These are phyloP conservation scores for Zoysia japonica DNA, from an alignment of 176 grass and related monocot species.

Conservation along the genomic window DNA sequence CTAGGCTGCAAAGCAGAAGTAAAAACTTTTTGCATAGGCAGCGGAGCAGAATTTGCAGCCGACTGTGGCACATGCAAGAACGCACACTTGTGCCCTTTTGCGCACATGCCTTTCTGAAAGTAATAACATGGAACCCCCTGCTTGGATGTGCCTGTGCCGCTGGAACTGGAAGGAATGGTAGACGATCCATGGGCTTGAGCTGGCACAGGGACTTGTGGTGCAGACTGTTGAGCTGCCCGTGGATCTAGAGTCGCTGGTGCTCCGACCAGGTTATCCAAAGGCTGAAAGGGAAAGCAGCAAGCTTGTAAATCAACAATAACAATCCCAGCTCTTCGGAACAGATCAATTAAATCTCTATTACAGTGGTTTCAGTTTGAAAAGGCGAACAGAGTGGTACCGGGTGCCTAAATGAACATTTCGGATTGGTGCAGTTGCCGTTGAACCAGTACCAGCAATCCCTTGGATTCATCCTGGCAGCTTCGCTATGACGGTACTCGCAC, in stretches of 20 bases:
- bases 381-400: constrained; percentile 41
- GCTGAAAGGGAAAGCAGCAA: constrained; percentile 36
- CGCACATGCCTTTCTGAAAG: constrained; percentile 65
- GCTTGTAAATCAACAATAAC: background rate
- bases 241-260: constrained; percentile 11
- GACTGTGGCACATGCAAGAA: constrained; percentile 51
- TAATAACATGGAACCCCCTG: constrained; percentile 57
- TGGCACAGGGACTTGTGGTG: constrained; percentile 29
- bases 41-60: constrained; percentile 40
- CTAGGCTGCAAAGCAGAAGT: constrained; percentile 23
- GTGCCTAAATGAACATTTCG: constrained; percentile 70
- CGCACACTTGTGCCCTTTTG: constrained; percentile 58
- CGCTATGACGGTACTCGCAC: constrained; percentile 66
- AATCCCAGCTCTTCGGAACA: background rate
- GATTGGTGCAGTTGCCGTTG: constrained; percentile 61
- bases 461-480: constrained; percentile 69
- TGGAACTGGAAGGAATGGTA: constrained; percentile 27
- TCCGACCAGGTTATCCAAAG: constrained; percentile 44
- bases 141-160: constrained; percentile 33
- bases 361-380: background rate
- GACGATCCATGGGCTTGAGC: constrained; percentile 23
- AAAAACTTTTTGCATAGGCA: constrained; percentile 31
- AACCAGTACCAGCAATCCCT: constrained; percentile 81
- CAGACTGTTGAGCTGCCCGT: constrained; percentile 36
- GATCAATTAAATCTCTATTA: background rate